Evolutionary conservation across 768 basidiomycete genomes (phyloP).

Genomic region (Hericium erinaceus): DNA sequence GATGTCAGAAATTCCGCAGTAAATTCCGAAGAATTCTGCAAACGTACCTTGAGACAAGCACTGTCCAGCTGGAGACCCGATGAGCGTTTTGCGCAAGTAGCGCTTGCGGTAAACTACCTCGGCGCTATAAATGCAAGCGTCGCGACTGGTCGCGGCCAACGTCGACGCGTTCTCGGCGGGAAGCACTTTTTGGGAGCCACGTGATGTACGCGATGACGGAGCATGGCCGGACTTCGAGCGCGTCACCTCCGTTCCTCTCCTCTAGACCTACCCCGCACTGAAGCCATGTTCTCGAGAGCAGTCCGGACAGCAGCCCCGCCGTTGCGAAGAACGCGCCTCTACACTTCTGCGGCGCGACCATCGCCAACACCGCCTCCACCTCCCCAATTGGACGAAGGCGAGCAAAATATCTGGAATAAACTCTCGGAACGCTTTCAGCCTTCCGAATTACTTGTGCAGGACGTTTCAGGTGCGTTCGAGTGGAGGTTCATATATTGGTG

Average conservation of each 20-base stretch:
- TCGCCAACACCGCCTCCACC: slow-evolving; percentile 4
- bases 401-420: slow-evolving; percentile 62
- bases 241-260: not conserved
- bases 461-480: slow-evolving; percentile 76
- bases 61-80: no score
- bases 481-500: not conserved
- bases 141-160: not conserved
- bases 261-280: not conserved
- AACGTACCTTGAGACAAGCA: no score
- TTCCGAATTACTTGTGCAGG: slow-evolving; percentile 75
- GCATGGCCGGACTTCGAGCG: not conserved
- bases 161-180: not conserved
- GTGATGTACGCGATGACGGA: not conserved
- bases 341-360: slow-evolving; percentile 9
- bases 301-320: slow-evolving; percentile 15
- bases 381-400: slow-evolving; percentile 42
- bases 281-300: slow-evolving; percentile 18
- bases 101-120: no score
- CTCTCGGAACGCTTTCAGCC: slow-evolving; percentile 70
- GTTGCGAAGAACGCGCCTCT: slow-evolving; percentile 10
- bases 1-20: no score
- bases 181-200: not conserved
- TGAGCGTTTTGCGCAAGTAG: no score
- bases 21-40: no score
- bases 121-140: not conserved